Base-by-base conservation (phyloP, 805 yeast genomes). In the Saccharomyces eubayanus region DNA sequence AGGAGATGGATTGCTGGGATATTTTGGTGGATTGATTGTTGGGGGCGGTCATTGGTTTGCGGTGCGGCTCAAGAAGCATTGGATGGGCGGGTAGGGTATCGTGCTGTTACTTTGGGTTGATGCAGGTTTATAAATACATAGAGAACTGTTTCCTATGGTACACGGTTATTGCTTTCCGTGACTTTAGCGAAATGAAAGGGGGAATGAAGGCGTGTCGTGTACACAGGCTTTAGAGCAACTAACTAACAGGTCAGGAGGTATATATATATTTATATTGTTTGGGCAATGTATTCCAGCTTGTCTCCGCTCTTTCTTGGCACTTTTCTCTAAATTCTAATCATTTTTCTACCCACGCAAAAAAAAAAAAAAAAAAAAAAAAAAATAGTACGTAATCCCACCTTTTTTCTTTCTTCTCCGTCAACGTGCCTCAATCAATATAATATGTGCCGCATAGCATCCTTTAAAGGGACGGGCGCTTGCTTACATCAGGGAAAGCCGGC, bases 401-500 rank as follows among this genome's bases (percentile, higher is more conserved):
- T n/a, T 47, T 16, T 47, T 47, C 16, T 21, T 47, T 16, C 50
- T 28, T 27, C n/a, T 21, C n/a, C n/a, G 28, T 14, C 41, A 31
- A 31, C 16, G 30, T 21, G 30, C 28, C 21, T 9, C 6, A 6
- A 10, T 8, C 8, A 10, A 46, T 21, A 46, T 28, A 27, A 28
- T 21, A 46, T 28, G 48, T 16, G 30, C 28, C 20, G 30, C 48
- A 46, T 9, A 21, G 11, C 16, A 21, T 14, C 28, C 30, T 46
- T 27, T 28, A 27, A 46, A 28, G 28, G 28, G 48, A 36, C 16
- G 20, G 24, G 43, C 16, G 24, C n/a, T 45, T 49, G 20, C 27
- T 74, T 68, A 90, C 89, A 87, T 87, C 50, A 91, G 72, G 0
- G 96, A 86, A 9, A 87, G 79, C 55, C 97, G 76, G 3, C 90